Evolutionary conservation across 1,139 yeast genomes (phyloP).

Genomic region (Yamadazyma epiphylla): DNA sequence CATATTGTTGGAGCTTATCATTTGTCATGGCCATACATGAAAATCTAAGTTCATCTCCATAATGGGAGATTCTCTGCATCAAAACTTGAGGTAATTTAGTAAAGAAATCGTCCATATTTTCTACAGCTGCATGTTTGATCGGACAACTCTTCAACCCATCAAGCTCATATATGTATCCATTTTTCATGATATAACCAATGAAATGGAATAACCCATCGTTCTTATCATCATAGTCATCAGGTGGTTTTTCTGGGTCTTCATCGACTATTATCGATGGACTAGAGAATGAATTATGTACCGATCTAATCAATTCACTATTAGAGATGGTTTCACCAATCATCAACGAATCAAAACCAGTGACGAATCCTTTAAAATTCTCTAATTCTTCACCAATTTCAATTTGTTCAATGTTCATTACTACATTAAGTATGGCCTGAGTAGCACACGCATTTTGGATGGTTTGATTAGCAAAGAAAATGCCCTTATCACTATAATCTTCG

Average conservation of each 20-base stretch:
- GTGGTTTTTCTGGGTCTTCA: conserved; percentile 30
- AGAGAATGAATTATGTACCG: conserved; percentile 63
- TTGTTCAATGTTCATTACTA: conserved; percentile 38
- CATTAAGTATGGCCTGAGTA: conserved; percentile 70
- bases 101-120: conserved; percentile 37
- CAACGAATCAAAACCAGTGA: conserved; percentile 52
- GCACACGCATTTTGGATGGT: conserved; percentile 72
- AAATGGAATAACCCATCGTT: conserved; percentile 62
- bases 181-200: conserved; percentile 48
- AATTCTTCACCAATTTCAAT: conserved; percentile 51
- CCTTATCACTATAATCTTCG: conserved; percentile 27
- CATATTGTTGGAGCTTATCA: conserved; percentile 41
- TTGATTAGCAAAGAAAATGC: conserved; percentile 61
- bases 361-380: conserved; percentile 47
- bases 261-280: conserved; percentile 52
- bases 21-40: conserved; percentile 56
- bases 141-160: conserved; percentile 66
- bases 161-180: conserved; percentile 56
- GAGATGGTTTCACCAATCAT: conserved; percentile 63
- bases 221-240: conserved; percentile 30
- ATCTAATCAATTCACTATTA: conserved; percentile 56
- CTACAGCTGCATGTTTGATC: conserved; percentile 48
- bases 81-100: conserved; percentile 42
- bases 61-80: conserved; percentile 42
- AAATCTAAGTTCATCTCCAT: conserved; percentile 53